phyloP scores from a whole-genome alignment of 768 basidiomycete genomes.

The Tephrocybe sp. region DNA sequence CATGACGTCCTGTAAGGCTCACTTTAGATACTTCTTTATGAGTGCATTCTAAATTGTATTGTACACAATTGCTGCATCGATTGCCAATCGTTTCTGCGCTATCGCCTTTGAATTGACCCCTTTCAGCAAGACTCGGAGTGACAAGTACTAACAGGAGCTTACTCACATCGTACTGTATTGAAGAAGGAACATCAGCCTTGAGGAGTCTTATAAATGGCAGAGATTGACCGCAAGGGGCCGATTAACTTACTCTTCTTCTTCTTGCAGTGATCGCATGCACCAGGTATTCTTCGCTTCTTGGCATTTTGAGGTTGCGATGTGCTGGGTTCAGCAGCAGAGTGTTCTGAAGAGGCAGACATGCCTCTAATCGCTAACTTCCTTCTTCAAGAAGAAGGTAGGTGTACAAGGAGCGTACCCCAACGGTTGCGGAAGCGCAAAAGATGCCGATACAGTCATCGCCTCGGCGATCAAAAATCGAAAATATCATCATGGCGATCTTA shows the following conservation, averaged over 20 bases:
- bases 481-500: background rate
- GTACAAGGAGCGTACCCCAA: too few species aligned
- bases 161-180: slow-evolving; percentile 31
- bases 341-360: slow-evolving; percentile 4
- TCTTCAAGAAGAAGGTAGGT: too few species aligned
- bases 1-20: slow-evolving; percentile 1
- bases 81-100: slow-evolving; percentile 65
- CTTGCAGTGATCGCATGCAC: slow-evolving; percentile 73
- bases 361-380: background rate
- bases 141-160: background rate
- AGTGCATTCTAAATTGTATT: slow-evolving; percentile 58
- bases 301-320: background rate
- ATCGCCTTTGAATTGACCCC: slow-evolving; percentile 51
- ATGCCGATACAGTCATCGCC: too few species aligned
- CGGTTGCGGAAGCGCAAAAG: too few species aligned
- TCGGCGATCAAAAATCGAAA: background rate
- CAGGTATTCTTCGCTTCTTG: slow-evolving; percentile 59
- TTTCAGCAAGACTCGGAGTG: slow-evolving; percentile 29
- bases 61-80: slow-evolving; percentile 61
- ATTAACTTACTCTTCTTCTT: slow-evolving; percentile 60
- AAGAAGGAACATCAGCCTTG: background rate
- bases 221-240: background rate
- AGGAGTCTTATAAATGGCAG: background rate
- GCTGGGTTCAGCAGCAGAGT: background rate
- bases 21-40: slow-evolving; percentile 72